Evolutionary conservation across 2,329 filamentous ascomycete genomes (phyloP), one percentile per base, ranked within the genome.

Genomic region (Hypomyces rosellus): DNA sequence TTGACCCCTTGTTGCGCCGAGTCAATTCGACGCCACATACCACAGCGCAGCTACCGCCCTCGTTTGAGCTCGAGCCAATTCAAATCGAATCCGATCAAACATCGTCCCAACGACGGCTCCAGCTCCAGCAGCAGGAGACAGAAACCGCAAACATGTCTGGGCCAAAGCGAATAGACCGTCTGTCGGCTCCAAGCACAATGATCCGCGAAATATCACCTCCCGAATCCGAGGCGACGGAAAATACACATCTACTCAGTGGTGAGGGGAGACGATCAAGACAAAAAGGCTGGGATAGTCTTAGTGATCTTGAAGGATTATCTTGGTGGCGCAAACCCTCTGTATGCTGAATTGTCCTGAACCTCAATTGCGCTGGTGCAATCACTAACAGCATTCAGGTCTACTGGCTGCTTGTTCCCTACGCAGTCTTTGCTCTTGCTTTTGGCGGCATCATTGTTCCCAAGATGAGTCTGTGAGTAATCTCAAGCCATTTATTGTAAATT

Each of bases 401-500:
- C 67, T 97, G 90, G 88, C 75, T 97, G 4, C 67, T 97, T 7
- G 81, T 80, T 0, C 88, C 90, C 1, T 93, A 91, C 67, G 76
- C 87, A 50, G 69, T 96, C 41, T 92, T 89, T 63, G 89, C 89
- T 0, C 73, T 95, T 48, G 90, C 91, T 0, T 92, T 93, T 66
- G 93, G 92, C 33, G 89, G 89, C 50, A 80, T 88, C 6, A 74
- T 93, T 7, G 88, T 96, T 8, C 91, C 92, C 9, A 93, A 87
- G 65, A 76, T 96, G 55, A 95, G 96, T 62, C 71, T 96, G 69
- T 82, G 68, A 66, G 77, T 59, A 38, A 48, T 46, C 6, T 20
- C 39, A 30, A 30, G 6, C 9, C 6, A 30, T 30, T 30, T 30
- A 2, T 30, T 8, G 25, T 30, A 6, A 7, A 5, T 30, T 18